A percentile compares a stretch with the other conserved stretches of the same genome.
These are phyloP conservation scores for Mytilinidion resinicola DNA, from an alignment of 495 filamentous ascomycete genomes.

Conservation along the genomic window DNA sequence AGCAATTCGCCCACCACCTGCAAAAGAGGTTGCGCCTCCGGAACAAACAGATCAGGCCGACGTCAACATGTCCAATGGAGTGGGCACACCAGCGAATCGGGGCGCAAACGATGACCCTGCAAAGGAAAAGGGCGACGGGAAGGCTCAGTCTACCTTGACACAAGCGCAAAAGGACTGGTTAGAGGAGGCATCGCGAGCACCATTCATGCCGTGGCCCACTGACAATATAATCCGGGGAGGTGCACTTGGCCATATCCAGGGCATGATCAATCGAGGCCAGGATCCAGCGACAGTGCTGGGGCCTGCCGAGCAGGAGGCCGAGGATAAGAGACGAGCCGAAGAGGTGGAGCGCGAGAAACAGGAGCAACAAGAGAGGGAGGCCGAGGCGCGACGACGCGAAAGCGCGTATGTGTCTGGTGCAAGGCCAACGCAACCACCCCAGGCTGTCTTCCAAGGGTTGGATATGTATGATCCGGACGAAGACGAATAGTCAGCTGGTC, in stretches of 20 bases:
- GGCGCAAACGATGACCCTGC: slow-evolving; percentile 20
- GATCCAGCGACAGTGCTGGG: slow-evolving; percentile 50
- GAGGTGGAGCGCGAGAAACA: slow-evolving; percentile 40
- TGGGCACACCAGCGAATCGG: slow-evolving; percentile 5
- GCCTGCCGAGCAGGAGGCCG: slow-evolving; percentile 39
- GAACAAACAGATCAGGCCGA: slow-evolving; percentile 18
- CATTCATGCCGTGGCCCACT: slow-evolving; percentile 63
- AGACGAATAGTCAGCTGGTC: neutral
- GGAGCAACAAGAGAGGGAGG: slow-evolving; percentile 35
- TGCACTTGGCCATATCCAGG: slow-evolving; percentile 53
- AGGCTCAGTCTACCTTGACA: slow-evolving; percentile 25
- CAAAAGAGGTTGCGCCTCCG: slow-evolving; percentile 16
- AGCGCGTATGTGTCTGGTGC: neutral
- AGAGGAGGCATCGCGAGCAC: slow-evolving; percentile 44
- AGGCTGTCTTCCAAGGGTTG: neutral
- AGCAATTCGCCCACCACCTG: slow-evolving; percentile 43
- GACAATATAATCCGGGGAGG: slow-evolving; percentile 58
- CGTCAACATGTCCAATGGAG: slow-evolving; percentile 7
- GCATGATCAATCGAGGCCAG: slow-evolving; percentile 50
- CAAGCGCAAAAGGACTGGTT: slow-evolving; percentile 41
- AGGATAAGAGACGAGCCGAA: slow-evolving; percentile 38
- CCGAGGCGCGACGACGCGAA: neutral
- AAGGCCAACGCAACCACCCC: slow-evolving; percentile 1
- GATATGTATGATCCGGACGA: slow-evolving; percentile 15
- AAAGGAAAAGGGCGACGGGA: slow-evolving; percentile 15